Conservation (phyloP, 2,329 filamentous ascomycete genomes). For the Penicillium sp. region DNA sequence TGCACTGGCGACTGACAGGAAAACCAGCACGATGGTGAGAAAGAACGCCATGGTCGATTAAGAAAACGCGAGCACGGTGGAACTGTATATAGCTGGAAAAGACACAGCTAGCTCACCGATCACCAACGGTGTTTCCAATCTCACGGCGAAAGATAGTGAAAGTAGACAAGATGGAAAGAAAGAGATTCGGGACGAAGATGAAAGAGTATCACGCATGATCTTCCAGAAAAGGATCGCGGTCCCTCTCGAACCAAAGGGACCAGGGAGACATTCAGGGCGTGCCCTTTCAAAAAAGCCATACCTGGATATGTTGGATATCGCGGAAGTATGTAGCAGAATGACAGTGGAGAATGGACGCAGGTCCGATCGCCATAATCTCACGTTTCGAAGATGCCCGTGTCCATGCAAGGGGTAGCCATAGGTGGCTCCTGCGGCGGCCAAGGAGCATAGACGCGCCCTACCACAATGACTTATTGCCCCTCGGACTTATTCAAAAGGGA, state of each 20-base stretch:
- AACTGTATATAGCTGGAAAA: constrained; percentile 9
- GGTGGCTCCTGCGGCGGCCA: constrained; percentile 14
- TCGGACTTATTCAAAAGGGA: constrained; percentile 16
- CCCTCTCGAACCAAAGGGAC: constrained; percentile 27
- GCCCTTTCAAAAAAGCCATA: constrained; percentile 32
- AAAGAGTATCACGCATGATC: constrained; percentile 16
- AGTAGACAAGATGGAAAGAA: constrained; percentile 9
- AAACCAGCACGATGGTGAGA: constrained; percentile 20
- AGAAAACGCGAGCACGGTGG: constrained; percentile 12
- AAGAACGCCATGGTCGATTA: constrained; percentile 23
- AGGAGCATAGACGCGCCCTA: constrained; percentile 18
- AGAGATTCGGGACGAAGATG: constrained; percentile 13
- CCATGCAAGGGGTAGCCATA: constrained; percentile 28
- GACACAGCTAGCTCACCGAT: constrained; percentile 14
- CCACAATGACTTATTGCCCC: constrained; percentile 17
- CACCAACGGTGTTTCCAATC: constrained; percentile 2
- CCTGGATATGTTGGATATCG: constrained; percentile 35
- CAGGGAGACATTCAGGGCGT: constrained; percentile 28
- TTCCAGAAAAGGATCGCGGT: constrained; percentile 17
- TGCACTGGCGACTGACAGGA: constrained; percentile 27
- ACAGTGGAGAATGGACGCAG: constrained; percentile 22
- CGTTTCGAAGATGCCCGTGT: constrained; percentile 24
- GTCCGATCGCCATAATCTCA: constrained; percentile 20
- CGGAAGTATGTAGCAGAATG: constrained; percentile 28
- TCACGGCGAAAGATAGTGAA: constrained; percentile 4